Evolutionary conservation across 352 stramenopile species (phyloP).

Genomic region (Globisporangium heterothallicum): DNA sequence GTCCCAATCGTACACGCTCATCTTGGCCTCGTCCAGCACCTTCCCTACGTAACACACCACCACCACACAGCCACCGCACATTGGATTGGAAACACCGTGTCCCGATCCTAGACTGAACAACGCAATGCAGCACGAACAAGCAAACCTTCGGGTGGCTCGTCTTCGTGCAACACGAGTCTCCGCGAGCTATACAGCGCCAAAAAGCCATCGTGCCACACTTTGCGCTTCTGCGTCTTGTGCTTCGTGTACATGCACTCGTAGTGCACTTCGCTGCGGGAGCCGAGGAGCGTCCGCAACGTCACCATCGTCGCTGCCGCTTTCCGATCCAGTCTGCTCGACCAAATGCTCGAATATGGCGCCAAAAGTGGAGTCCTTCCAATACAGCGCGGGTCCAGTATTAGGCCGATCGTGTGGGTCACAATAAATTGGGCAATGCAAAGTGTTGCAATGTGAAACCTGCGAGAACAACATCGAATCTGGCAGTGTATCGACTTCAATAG

Average conservation of each 20-base stretch:
- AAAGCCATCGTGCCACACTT: slow-evolving; percentile 80
- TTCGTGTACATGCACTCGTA: slow-evolving; percentile 87
- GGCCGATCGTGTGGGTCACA: neutral
- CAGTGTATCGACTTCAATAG: too few relatives aligned
- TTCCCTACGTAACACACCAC: slow-evolving; percentile 22
- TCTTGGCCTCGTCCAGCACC: slow-evolving; percentile 52
- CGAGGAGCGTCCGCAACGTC: slow-evolving; percentile 45
- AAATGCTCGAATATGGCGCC: too few relatives aligned
- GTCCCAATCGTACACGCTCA: slow-evolving; percentile 48
- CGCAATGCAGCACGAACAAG: neutral
- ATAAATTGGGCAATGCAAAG: neutral
- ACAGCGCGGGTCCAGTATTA: too few relatives aligned
- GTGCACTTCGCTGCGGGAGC: slow-evolving; percentile 32
- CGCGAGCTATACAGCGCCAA: slow-evolving; percentile 42
- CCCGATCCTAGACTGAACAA: neutral
- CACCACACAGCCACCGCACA: too few relatives aligned
- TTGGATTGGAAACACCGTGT: neutral
- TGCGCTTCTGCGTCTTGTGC: slow-evolving; percentile 85
- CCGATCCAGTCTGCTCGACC: too few relatives aligned
- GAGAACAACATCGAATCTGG: too few relatives aligned
- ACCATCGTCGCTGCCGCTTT: too few relatives aligned
- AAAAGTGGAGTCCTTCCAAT: neutral
- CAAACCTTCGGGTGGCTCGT: slow-evolving; percentile 32
- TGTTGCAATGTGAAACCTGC: neutral
- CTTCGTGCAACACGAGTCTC: slow-evolving; percentile 57